Base-by-base conservation (phyloP, 352 stramenopile species). In the Phytopythium delawarense region DNA sequence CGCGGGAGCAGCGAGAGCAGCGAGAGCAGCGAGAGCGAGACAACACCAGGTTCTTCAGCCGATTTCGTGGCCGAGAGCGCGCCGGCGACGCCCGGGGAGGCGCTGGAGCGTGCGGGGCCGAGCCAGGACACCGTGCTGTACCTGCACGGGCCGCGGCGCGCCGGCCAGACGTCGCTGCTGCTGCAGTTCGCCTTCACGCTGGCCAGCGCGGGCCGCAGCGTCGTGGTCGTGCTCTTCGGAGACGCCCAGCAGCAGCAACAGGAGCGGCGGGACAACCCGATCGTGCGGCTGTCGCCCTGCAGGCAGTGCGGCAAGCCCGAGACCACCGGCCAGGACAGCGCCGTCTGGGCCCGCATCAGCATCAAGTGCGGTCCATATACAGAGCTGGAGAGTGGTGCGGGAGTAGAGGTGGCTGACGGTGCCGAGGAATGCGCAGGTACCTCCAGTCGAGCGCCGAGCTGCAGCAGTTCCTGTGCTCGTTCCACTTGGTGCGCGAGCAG, bases 121-220 rank as follows among this genome's bases (percentile, higher is more conserved):
- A 32, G 7, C 16, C 56, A 76, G 7, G 49, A 60, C 16, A 65
- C 69, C 20, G 60, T 88, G 23, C 46, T 84, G 59, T 85, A 76
- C 46, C 51, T 90, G 6, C 77, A 84, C 34, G 77, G 77, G 1
- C 73, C 77, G 3, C n/a, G 49, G 3, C 61, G 69, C 28, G 66
- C 72, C 1, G 79, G 79, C 0, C 70, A 84, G 67, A 89, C 79
- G 57, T 88, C 81, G 59, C 50, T 91, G 58, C 63, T 91, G 55
- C 66, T 91, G 35, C 79, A 89, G 46, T 82, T 81, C 56, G 81
- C 74, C 37, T 91, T 89, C 58, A 75, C 81, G 21, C 74, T 83
- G 20, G 79, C 71, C 12, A 73, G 71, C 32, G 60, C 51, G 2
- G 76, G 67, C 18, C 69, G 73, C 50, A 69, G 62, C 63, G 79